Evolutionary conservation across 2,329 filamentous ascomycete genomes (phyloP).

Genomic region (Meredithiella fracta): DNA sequence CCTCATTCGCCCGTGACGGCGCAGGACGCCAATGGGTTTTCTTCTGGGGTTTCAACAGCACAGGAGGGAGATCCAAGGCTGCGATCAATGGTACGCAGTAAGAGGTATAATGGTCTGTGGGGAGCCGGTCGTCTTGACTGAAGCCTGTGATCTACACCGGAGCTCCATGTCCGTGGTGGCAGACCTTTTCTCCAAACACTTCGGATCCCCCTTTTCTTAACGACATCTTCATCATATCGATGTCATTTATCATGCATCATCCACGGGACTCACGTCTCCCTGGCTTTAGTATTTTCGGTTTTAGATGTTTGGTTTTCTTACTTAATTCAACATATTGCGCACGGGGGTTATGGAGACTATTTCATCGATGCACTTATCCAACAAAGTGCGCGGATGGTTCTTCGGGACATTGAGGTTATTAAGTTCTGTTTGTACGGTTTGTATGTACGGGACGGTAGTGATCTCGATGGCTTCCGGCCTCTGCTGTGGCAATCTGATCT

Average conservation of each 20-base stretch:
- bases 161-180: too few relatives aligned
- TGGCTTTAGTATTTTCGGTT: neutral
- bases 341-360: neutral
- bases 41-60: slow-evolving; percentile 2
- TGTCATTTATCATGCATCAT: slow-evolving; percentile 4
- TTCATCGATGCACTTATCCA: slow-evolving; percentile 9
- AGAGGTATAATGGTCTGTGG: too few relatives aligned
- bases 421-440: neutral
- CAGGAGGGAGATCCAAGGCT: slow-evolving; percentile 4
- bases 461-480: neutral
- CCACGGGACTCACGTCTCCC: neutral
- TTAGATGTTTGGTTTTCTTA: neutral
- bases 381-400: slow-evolving; percentile 7
- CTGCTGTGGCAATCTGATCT: slow-evolving; percentile 1
- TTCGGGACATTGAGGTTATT: neutral
- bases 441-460: neutral
- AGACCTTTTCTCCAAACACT: too few relatives aligned
- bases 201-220: neutral
- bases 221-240: neutral
- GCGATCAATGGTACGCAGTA: slow-evolving; percentile 13
- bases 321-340: slow-evolving; percentile 13
- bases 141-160: too few relatives aligned
- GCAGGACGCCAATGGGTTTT: slow-evolving; percentile 9
- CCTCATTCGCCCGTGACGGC: slow-evolving; percentile 4
- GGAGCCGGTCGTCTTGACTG: too few relatives aligned